phyloP scores from a whole-genome alignment of 1,284 basidiomycete genomes.

The Wallemia hederae region DNA sequence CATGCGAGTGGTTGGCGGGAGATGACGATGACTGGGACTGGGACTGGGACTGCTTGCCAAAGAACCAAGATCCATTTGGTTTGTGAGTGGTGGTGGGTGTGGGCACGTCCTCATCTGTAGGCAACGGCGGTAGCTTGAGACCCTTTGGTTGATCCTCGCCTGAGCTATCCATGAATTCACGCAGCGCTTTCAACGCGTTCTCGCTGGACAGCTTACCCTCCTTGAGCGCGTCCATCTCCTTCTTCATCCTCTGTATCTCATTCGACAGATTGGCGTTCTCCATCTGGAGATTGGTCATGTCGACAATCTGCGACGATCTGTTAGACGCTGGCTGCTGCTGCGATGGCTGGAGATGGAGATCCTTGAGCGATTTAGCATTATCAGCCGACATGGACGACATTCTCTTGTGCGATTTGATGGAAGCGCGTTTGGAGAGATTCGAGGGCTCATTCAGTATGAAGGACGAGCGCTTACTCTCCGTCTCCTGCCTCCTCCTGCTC shows the following conservation, averaged over 20 bases:
- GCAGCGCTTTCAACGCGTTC: not conserved
- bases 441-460: not conserved
- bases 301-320: not conserved
- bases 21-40: too few species aligned
- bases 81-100: not conserved
- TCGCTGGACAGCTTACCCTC: not conserved
- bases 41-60: not conserved
- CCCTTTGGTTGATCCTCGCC: not conserved
- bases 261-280: constrained; percentile 4
- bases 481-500: not conserved
- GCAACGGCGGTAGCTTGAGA: not conserved
- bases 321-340: not conserved
- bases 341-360: not conserved
- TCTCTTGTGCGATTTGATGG: not conserved
- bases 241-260: not conserved
- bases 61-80: not conserved
- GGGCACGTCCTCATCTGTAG: not conserved
- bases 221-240: constrained; percentile 1
- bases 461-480: not conserved
- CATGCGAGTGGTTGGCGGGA: too few species aligned
- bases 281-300: constrained; percentile 3
- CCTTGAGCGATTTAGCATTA: not conserved
- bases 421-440: not conserved
- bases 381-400: not conserved
- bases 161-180: not conserved